These are phyloP conservation scores for Cutaneotrichosporon cavernicola DNA, from an alignment of 1,284 basidiomycete species.

Conservation along the genomic window DNA sequence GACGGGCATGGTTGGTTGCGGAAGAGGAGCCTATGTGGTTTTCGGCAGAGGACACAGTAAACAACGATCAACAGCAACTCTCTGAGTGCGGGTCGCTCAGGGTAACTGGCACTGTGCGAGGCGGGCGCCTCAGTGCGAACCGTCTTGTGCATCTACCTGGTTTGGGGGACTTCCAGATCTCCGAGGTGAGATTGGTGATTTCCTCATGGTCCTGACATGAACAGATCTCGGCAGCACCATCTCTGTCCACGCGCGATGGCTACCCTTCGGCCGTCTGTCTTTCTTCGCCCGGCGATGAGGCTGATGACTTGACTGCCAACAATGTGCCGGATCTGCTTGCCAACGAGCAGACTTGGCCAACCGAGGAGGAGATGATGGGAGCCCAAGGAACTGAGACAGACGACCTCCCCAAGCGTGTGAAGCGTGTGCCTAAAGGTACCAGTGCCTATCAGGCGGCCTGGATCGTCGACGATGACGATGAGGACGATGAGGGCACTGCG, in stretches of 20 bases:
- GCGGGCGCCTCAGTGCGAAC: constrained; percentile 74
- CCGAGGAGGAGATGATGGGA: constrained; percentile 84
- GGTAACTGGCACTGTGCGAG: constrained; percentile 82
- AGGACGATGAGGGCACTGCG: constrained; percentile 58
- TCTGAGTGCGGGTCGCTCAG: constrained; percentile 58
- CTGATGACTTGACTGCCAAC: constrained; percentile 83
- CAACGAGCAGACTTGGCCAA: constrained; percentile 98
- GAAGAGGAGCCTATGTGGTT: constrained; percentile 63
- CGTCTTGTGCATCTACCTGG: constrained; percentile 85
- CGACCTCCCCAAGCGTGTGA: constrained; percentile 61
- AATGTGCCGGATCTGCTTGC: constrained; percentile 85
- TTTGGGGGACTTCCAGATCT: constrained; percentile 83
- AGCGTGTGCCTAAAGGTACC: constrained; percentile 80
- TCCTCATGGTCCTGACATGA: background rate
- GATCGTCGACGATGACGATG: constrained; percentile 74
- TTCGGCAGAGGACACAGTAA: constrained; percentile 39
- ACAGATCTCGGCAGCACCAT: constrained; percentile 39
- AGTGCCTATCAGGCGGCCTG: constrained; percentile 92
- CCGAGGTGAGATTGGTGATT: constrained; percentile 60
- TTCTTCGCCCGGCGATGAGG: constrained; percentile 61
- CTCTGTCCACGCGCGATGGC: background rate
- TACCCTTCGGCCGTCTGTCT: constrained; percentile 21
- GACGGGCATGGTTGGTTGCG: constrained; percentile 73
- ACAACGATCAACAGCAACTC: constrained; percentile 26
- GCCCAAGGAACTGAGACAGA: constrained; percentile 54